Evolutionary conservation across 495 filamentous ascomycete genomes (phyloP).

Genomic region (Hapsidospora chrysogenum): DNA sequence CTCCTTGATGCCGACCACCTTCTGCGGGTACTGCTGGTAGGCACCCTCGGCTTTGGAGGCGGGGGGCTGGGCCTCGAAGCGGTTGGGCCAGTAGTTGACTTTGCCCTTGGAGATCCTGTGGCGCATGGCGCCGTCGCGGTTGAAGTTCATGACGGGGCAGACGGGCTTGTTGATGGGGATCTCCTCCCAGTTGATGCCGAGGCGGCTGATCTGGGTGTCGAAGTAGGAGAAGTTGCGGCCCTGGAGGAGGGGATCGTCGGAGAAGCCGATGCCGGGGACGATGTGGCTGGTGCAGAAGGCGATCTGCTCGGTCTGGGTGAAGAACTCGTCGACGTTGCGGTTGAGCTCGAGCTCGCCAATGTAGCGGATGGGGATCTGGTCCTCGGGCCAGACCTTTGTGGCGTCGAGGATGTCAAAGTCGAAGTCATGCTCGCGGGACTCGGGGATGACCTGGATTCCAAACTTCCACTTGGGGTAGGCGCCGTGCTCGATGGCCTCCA

Average conservation of each 20-base stretch:
- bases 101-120: slow-evolving; percentile 40
- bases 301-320: slow-evolving; percentile 67
- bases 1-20: slow-evolving; percentile 50
- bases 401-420: slow-evolving; percentile 84
- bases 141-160: slow-evolving; percentile 70
- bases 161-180: slow-evolving; percentile 63
- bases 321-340: slow-evolving; percentile 72
- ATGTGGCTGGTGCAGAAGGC: slow-evolving; percentile 80
- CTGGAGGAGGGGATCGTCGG: slow-evolving; percentile 68
- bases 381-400: slow-evolving; percentile 87
- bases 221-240: slow-evolving; percentile 79
- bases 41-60: slow-evolving; percentile 40
- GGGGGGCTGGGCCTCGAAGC: slow-evolving; percentile 47
- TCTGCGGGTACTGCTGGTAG: slow-evolving; percentile 51
- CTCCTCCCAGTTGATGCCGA: slow-evolving; percentile 76
- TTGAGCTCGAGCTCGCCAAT: slow-evolving; percentile 76
- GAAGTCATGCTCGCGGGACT: slow-evolving; percentile 58
- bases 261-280: slow-evolving; percentile 77
- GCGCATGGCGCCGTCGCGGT: slow-evolving; percentile 54
- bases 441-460: slow-evolving; percentile 59
- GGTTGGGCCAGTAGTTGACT: slow-evolving; percentile 86
- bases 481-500: slow-evolving; percentile 61
- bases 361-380: slow-evolving; percentile 59
- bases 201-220: slow-evolving; percentile 69
- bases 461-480: slow-evolving; percentile 71